A percentile compares a stretch with the other conserved stretches of the same genome.
phyloP scores from a whole-genome alignment of 2,329 filamentous ascomycete genomes.

The Fusarium scirpi region DNA sequence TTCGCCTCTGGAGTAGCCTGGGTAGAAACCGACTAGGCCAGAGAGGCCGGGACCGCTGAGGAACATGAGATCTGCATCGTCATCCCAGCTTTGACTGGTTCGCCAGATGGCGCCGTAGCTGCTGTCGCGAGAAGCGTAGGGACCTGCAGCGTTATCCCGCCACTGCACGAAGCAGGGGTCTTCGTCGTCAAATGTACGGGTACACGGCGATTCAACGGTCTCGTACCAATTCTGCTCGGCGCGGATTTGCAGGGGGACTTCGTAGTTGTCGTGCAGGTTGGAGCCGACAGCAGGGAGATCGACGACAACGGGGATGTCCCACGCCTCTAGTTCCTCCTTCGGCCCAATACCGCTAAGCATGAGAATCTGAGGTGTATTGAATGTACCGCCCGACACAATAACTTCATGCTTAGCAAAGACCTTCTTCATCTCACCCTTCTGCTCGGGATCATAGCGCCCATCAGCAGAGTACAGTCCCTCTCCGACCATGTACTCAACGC shows the following conservation, averaged over 20 bases:
- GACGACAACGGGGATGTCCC: neutral
- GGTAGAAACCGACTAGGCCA: neutral
- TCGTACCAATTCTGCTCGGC: neutral
- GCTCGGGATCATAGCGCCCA: neutral
- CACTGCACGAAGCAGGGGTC: conserved; percentile 4
- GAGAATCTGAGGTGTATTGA: conserved; percentile 4
- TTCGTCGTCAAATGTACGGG: neutral
- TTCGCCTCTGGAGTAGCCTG: neutral
- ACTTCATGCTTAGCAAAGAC: conserved; percentile 3
- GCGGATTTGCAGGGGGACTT: neutral
- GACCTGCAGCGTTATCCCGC: neutral
- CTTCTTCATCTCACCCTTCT: neutral
- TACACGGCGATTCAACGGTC: neutral
- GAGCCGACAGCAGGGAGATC: neutral
- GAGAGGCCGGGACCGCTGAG: neutral
- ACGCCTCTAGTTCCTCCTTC: neutral
- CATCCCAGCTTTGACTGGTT: conserved; percentile 9
- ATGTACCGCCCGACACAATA: neutral
- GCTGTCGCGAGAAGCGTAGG: conserved; percentile 1
- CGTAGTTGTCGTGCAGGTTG: neutral
- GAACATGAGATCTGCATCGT: conserved; percentile 5
- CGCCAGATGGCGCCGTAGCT: conserved; percentile 1
- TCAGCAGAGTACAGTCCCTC: conserved; percentile 4
- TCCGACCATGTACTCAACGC: conserved; percentile 15
- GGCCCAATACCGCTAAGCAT: neutral